Evolutionary conservation across 2,329 filamentous ascomycete species (phyloP).

Genomic region (Daldinia eschscholtzii): DNA sequence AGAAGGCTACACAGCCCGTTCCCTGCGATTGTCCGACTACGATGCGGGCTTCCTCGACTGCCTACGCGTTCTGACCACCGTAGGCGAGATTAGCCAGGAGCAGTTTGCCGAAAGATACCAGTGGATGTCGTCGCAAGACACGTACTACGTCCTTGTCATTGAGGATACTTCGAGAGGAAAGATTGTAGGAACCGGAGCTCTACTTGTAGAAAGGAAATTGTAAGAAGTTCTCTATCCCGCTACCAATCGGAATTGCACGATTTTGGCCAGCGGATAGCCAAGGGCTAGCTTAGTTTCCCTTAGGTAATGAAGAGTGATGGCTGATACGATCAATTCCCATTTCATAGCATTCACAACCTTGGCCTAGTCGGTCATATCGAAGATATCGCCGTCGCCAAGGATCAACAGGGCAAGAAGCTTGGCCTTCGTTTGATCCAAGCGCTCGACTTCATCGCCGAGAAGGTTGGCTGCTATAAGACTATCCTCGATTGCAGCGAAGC

Average conservation of each 20-base stretch:
- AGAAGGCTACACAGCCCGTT: slow-evolving; percentile 83
- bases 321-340: slow-evolving; percentile 38
- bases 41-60: slow-evolving; percentile 88
- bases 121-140: slow-evolving; percentile 80
- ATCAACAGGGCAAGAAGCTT: slow-evolving; percentile 97
- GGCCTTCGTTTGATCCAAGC: slow-evolving; percentile 94
- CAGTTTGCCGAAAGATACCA: slow-evolving; percentile 85
- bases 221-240: slow-evolving; percentile 58
- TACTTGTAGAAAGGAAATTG: slow-evolving; percentile 96
- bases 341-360: slow-evolving; percentile 78
- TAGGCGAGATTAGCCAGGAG: slow-evolving; percentile 84
- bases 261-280: slow-evolving; percentile 3
- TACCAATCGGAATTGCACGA: not conserved
- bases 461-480: slow-evolving; percentile 95
- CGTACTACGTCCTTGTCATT: slow-evolving; percentile 89
- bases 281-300: slow-evolving; percentile 7
- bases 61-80: slow-evolving; percentile 89
- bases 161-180: slow-evolving; percentile 73
- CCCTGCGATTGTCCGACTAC: slow-evolving; percentile 83
- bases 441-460: slow-evolving; percentile 86
- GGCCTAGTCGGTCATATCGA: slow-evolving; percentile 95
- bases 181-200: slow-evolving; percentile 89
- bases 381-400: slow-evolving; percentile 94
- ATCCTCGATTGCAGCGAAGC: slow-evolving; percentile 96
- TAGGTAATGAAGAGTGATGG: slow-evolving; percentile 14